phyloP scores from a whole-genome alignment of 352 stramenopile species.

The Globisporangium echinulatum region DNA sequence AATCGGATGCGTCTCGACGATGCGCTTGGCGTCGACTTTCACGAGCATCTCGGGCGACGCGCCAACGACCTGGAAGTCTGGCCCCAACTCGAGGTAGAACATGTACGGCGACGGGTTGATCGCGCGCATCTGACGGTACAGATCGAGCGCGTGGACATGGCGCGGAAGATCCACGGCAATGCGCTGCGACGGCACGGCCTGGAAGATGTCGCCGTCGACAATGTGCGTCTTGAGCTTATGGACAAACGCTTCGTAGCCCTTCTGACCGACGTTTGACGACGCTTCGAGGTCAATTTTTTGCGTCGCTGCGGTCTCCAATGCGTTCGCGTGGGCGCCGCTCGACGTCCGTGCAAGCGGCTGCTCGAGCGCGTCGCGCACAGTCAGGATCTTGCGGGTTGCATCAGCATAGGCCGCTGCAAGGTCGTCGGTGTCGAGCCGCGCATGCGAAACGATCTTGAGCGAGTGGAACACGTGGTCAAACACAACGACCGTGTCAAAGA shows the following conservation, averaged over 20 bases:
- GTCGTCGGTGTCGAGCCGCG: constrained; percentile 58
- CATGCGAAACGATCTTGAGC: constrained; percentile 86
- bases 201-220: constrained; percentile 87
- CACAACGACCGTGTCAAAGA: constrained; percentile 86
- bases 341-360: constrained; percentile 48
- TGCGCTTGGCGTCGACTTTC: constrained; percentile 78
- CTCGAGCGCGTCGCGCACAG: constrained; percentile 55
- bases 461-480: constrained; percentile 90
- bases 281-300: constrained; percentile 62
- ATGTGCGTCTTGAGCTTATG: constrained; percentile 85
- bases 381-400: constrained; percentile 66
- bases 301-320: constrained; percentile 11
- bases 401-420: constrained; percentile 62
- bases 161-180: constrained; percentile 59
- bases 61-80: constrained; percentile 84
- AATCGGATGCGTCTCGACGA: constrained; percentile 88
- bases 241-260: constrained; percentile 85
- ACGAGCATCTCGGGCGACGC: constrained; percentile 87
- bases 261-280: constrained; percentile 76
- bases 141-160: constrained; percentile 63
- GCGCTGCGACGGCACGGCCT: constrained; percentile 83
- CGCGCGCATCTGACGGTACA: constrained; percentile 86
- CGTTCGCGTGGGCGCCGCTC: constrained; percentile 49
- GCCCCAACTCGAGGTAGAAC: constrained; percentile 83
- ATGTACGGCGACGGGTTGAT: constrained; percentile 90